These are phyloP conservation scores for Pyrenula massariospora DNA, from an alignment of 495 filamentous ascomycete genomes.

Conservation along the genomic window DNA sequence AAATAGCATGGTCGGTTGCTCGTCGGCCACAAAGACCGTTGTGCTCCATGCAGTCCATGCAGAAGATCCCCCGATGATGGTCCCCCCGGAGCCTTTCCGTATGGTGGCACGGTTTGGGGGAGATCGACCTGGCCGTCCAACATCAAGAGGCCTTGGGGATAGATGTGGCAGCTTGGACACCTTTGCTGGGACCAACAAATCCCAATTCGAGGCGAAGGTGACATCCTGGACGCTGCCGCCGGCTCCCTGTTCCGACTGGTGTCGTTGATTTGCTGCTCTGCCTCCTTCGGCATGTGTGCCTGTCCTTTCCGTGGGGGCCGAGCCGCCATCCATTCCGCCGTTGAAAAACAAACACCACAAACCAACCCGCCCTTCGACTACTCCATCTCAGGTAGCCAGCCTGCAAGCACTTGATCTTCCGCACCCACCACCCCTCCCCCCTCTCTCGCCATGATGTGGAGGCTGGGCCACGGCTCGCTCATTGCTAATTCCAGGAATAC, in stretches of 20 bases:
- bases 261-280: background rate
- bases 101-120: too few relatives aligned
- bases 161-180: too few relatives aligned
- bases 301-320: background rate
- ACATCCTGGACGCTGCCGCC: background rate
- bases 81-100: too few relatives aligned
- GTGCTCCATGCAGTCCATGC: too few relatives aligned
- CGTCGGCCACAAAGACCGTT: too few relatives aligned
- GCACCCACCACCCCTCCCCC: background rate
- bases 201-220: background rate
- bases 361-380: background rate
- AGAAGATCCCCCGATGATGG: too few relatives aligned
- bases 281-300: background rate
- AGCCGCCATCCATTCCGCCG: background rate
- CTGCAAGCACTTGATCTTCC: background rate
- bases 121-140: too few relatives aligned
- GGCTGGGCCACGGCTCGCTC: background rate
- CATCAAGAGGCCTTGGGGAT: too few relatives aligned
- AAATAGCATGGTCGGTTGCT: background rate
- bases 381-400: background rate
- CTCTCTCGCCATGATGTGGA: background rate
- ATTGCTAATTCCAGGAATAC: background rate
- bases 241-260: background rate
- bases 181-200: background rate
- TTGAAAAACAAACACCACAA: background rate